Base-by-base conservation (phyloP, 768 basidiomycete species). In the Lactifluus echinatus region DNA sequence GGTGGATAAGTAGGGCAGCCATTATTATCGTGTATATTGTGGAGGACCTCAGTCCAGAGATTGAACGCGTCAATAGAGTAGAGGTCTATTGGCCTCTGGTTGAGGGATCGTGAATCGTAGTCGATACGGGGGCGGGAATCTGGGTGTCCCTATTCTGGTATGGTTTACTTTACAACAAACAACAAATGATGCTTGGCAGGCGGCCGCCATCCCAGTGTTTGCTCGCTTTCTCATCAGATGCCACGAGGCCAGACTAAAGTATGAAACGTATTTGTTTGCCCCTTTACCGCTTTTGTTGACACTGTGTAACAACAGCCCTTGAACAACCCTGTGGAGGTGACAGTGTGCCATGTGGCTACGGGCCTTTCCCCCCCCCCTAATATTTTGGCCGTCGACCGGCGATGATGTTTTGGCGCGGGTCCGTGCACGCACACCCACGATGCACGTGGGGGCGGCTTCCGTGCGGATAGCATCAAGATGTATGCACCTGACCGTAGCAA, bases 211-310 rank as follows among this genome's bases (percentile, higher is more conserved):
- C 55, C 55, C 21, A 53, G 40, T 31, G 54, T 42, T 40, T 5
- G 26, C 23, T 55, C 39, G 28, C 23, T 34, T 55, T 56, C 47
- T 42, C 39, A 56, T 56, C 55, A 56, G 55, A 56, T 34, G 29
- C n/a, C 55, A 48, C 57, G 45, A 47, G 44, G 51, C 40, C 19
- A 53, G 45, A 29, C 19, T 15, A 26, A 43, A 23, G 52, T 47
- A 24, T 43, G 57, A 58, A 48, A 53, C 57, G 40, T 43, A 58
- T 58, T 21, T 43, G 29, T 24, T 11, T n/a, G n/a, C 46, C 57
- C 46, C 36, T 53, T 42, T 53, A 58, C 52, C 26, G 48, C 57
- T 58, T 58, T 53, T 24, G 57, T 58, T 48, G 34, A 42, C 37
- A 15, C 37, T 26, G 23, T n/a, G n/a, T n/a, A n/a, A n/a, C n/a